phyloP scores from a whole-genome alignment of 768 basidiomycete genomes.

The Epithele typhae region DNA sequence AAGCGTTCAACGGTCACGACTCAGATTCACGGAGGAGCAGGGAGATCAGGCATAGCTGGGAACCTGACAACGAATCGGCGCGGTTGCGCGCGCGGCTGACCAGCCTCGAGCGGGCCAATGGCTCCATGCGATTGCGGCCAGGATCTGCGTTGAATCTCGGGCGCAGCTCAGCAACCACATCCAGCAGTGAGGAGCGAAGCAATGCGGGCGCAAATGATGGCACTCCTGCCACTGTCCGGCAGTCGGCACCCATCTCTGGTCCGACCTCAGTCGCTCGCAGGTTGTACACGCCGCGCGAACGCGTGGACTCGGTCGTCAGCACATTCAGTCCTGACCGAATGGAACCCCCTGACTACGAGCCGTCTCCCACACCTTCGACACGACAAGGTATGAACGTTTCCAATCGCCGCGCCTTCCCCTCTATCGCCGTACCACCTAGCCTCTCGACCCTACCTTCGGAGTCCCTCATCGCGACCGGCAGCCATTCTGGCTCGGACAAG shows the following conservation, averaged over 20 bases:
- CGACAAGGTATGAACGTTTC: slow-evolving; percentile 27
- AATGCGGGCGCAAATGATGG: slow-evolving; percentile 16
- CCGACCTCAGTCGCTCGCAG: slow-evolving; percentile 42
- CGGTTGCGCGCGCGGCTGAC: slow-evolving; percentile 26
- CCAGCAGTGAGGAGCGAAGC: slow-evolving; percentile 27
- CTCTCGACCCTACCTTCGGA: slow-evolving; percentile 60
- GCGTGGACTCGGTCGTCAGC: slow-evolving; percentile 28
- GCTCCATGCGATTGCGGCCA: slow-evolving; percentile 12
- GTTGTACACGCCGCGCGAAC: slow-evolving; percentile 55
- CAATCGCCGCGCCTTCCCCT: slow-evolving; percentile 46
- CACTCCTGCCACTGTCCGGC: slow-evolving; percentile 19
- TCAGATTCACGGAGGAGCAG: slow-evolving; percentile 55
- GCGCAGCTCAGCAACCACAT: slow-evolving; percentile 22
- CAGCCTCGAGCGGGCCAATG: slow-evolving; percentile 19
- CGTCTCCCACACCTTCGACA: slow-evolving; percentile 42
- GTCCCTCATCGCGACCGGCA: slow-evolving; percentile 23
- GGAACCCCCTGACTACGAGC: slow-evolving; percentile 33
- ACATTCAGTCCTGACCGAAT: slow-evolving; percentile 21
- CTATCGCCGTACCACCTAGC: slow-evolving; percentile 53
- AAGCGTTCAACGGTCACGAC: slow-evolving; percentile 39
- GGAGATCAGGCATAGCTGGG: slow-evolving; percentile 45
- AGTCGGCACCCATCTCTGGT: slow-evolving; percentile 10
- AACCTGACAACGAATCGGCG: slow-evolving; percentile 24
- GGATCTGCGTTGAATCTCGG: slow-evolving; percentile 10
- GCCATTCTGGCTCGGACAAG: slow-evolving; percentile 22